Percentiles rank a stretch among this genome's conserved stretches.
Conservation (phyloP, 495 filamentous ascomycete genomes). For the Podospora pseudopauciseta region DNA sequence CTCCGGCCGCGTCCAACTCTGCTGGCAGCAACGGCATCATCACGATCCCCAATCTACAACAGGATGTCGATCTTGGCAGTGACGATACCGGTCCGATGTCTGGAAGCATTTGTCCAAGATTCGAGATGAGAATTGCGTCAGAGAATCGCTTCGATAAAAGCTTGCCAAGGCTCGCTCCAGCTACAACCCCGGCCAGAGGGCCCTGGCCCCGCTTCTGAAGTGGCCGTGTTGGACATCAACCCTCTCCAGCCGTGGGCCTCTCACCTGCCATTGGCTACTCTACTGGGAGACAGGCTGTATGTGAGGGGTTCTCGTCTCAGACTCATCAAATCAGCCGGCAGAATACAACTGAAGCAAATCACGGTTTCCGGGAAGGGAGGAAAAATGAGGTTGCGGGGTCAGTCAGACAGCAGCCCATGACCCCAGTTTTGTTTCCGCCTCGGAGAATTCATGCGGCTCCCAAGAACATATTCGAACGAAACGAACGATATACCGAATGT, state of each 20-base stretch:
- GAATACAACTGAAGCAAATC: neutral
- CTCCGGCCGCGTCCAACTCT: neutral
- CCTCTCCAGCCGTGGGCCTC: constrained; percentile 4
- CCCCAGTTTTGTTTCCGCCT: neutral
- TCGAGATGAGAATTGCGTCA: constrained; percentile 21
- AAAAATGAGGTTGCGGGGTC: neutral
- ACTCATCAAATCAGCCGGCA: neutral
- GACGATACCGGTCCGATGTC: neutral
- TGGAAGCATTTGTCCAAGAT: constrained; percentile 11
- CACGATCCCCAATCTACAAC: neutral
- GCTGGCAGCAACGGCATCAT: neutral
- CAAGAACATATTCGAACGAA: neutral
- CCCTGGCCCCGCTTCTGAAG: neutral
- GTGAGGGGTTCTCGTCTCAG: constrained; percentile 1
- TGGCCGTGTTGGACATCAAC: constrained; percentile 4
- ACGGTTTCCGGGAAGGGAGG: neutral
- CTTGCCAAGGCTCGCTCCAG: constrained; percentile 7
- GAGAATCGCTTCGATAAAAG: constrained; percentile 7
- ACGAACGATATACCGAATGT: constrained; percentile 4
- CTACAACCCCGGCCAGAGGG: neutral
- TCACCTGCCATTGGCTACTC: constrained; percentile 5
- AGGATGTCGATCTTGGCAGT: neutral
- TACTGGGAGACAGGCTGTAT: neutral
- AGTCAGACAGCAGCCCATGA: neutral
- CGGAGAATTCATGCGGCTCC: constrained; percentile 10